phyloP scores from a whole-genome alignment of 805 yeast genomes.

The Candida easanensis region DNA sequence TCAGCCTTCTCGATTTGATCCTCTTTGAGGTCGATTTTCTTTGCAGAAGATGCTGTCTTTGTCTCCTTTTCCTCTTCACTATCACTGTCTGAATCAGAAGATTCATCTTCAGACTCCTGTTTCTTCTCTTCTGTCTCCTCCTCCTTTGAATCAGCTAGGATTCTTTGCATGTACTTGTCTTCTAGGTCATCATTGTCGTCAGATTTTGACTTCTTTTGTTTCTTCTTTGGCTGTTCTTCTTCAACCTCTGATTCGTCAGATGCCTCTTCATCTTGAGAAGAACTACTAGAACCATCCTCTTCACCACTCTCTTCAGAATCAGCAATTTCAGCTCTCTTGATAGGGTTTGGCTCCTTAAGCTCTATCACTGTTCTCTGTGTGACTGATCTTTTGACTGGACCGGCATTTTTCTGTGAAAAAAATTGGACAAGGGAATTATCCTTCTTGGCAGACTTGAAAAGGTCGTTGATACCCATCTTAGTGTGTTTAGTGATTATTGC shows the following conservation, averaged over 20 bases:
- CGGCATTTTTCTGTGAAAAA: constrained; percentile 39
- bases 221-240: constrained; percentile 13
- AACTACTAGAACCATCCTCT: constrained; percentile 16
- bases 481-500: too few relatives aligned
- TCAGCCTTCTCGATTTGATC: constrained; percentile 80
- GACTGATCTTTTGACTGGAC: constrained; percentile 44
- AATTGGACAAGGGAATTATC: constrained; percentile 32
- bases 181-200: constrained; percentile 46
- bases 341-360: constrained; percentile 16
- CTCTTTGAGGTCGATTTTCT: constrained; percentile 57
- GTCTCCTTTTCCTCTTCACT: constrained; percentile 26
- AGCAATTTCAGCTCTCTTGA: constrained; percentile 21
- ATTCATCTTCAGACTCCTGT: constrained; percentile 19
- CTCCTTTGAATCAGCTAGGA: constrained; percentile 36
- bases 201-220: constrained; percentile 19
- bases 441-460: constrained; percentile 32
- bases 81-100: constrained; percentile 26
- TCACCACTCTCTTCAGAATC: constrained; percentile 4
- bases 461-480: constrained; percentile 30
- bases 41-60: constrained; percentile 24
- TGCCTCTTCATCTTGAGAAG: constrained; percentile 10
- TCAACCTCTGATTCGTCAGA: constrained; percentile 18
- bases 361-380: constrained; percentile 33
- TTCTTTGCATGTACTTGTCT: constrained; percentile 48
- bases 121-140: constrained; percentile 37